Evolutionary conservation across 2,329 filamentous ascomycete genomes (phyloP), one percentile per base, ranked within the genome.

Genomic region (Alternaria sp.): DNA sequence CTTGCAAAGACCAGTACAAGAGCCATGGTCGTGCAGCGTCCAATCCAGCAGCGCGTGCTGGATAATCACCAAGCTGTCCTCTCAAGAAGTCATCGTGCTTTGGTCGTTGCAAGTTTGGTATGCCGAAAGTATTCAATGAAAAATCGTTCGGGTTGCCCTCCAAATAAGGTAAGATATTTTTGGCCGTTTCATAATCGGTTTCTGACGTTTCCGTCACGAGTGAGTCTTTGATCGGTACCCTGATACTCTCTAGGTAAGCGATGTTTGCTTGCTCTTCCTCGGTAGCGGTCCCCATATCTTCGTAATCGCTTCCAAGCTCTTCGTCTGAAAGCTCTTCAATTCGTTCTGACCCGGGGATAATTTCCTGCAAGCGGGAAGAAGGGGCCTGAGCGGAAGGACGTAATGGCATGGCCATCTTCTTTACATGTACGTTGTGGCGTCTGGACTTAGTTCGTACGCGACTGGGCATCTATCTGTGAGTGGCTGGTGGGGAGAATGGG

Each of bases 21-120:
- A 97, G 87, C 95, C 95, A 99, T 9, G 95, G 94, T 56, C 94
- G 85, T 75, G 91, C 94, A 32, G 95, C 90, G 82, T 99, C 95
- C 67, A 93, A 87, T 49, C 85, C 85, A 53, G 90, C 88, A 78
- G 91, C 97, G 4, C 82, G 82, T 7, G 86, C 81, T 0, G 94
- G 92, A 62, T 96, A 87, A 49, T 82, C 83, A 43, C 81, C 81
- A 42, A 89, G 71, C 11, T 81, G 81, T 54, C 82, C 79, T 57
- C 83, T 82, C 51, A 94, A 79, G 74, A 92, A 94, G 34, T 75
- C 79, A 60, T 87, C 81, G 78, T 89, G 88, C 42, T 80, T 78
- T 59, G 82, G 81, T 42, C 90, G 88, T 68, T 89, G 85, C n/a
- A 99, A 86, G 57, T 84, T 84, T 14, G 93, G 91, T 36, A 97